Percentiles rank a stretch among this genome's conserved stretches.
phyloP scores from a whole-genome alignment of 352 stramenopile genomes.

The Globisporangium megalacanthum region DNA sequence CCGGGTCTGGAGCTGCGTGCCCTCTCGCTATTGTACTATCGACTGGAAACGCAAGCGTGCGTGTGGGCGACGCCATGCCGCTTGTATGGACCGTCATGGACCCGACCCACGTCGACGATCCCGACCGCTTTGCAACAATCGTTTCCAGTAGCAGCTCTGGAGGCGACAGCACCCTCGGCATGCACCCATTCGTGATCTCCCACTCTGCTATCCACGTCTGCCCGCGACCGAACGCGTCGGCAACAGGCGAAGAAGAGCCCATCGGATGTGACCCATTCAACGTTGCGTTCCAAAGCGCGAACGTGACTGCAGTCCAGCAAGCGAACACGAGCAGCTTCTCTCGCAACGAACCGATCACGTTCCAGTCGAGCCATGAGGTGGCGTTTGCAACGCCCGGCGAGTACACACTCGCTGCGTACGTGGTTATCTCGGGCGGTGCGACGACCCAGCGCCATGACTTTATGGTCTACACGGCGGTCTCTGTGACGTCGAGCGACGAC shows the following conservation, averaged over 20 bases:
- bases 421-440: constrained; percentile 18
- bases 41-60: not conserved
- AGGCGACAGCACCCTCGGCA: not conserved
- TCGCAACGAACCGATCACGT: constrained; percentile 7
- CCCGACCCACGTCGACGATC: not conserved
- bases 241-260: not conserved
- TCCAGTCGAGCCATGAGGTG: constrained; percentile 20
- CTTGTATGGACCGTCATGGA: constrained; percentile 20
- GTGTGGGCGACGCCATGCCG: constrained; percentile 8
- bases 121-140: not conserved
- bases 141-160: constrained; percentile 1
- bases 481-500: not conserved
- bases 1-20: constrained; percentile 14
- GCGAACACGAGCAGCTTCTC: constrained; percentile 12
- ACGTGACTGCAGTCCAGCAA: constrained; percentile 18
- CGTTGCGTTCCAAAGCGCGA: constrained; percentile 12
- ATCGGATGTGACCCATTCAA: constrained; percentile 18
- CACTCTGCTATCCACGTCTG: constrained; percentile 20
- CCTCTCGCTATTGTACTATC: constrained; percentile 15
- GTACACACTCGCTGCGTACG: constrained; percentile 27
- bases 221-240: not conserved
- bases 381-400: constrained; percentile 18
- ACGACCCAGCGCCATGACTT: constrained; percentile 27
- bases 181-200: constrained; percentile 3
- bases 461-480: constrained; percentile 17